These are phyloP conservation scores for Lasiodiplodia theobromae DNA, from an alignment of 2,329 filamentous ascomycete genomes.

Conservation along the genomic window DNA sequence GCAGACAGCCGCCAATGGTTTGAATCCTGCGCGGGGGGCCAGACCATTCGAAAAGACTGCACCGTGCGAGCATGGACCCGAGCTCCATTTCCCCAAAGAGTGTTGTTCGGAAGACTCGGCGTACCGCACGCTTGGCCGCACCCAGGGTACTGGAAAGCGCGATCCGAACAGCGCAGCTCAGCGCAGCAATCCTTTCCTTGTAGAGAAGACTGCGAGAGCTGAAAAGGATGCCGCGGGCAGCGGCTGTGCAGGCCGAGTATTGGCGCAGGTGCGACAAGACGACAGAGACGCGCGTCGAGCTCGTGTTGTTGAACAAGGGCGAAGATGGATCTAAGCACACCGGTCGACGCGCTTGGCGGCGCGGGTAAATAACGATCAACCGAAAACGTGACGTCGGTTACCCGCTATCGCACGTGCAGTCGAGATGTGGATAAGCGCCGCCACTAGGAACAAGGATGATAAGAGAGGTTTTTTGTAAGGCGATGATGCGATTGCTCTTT, in stretches of 20 bases:
- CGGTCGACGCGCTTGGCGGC: neutral
- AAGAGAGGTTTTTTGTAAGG: neutral
- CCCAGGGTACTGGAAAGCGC: neutral
- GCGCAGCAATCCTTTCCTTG: neutral
- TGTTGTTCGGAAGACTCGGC: neutral
- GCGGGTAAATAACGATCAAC: neutral
- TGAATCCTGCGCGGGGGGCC: neutral
- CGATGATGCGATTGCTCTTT: conserved; percentile 12
- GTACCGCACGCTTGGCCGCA: neutral
- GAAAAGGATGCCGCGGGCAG: neutral
- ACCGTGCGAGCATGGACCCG: neutral
- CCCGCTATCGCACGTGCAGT: neutral
- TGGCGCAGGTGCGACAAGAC: neutral
- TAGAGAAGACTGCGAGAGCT: neutral
- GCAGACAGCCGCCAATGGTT: neutral
- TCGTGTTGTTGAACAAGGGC: neutral
- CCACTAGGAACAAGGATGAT: neutral
- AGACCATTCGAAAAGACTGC: neutral
- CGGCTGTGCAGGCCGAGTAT: neutral
- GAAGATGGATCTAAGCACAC: neutral
- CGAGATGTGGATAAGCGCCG: neutral
- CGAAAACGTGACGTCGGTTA: conserved; percentile 8
- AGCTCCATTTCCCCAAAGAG: neutral
- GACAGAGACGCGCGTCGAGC: neutral
- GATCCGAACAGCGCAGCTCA: neutral